These are phyloP conservation scores for Tylopilus balloui DNA, from an alignment of 768 basidiomycete genomes.

Conservation along the genomic window DNA sequence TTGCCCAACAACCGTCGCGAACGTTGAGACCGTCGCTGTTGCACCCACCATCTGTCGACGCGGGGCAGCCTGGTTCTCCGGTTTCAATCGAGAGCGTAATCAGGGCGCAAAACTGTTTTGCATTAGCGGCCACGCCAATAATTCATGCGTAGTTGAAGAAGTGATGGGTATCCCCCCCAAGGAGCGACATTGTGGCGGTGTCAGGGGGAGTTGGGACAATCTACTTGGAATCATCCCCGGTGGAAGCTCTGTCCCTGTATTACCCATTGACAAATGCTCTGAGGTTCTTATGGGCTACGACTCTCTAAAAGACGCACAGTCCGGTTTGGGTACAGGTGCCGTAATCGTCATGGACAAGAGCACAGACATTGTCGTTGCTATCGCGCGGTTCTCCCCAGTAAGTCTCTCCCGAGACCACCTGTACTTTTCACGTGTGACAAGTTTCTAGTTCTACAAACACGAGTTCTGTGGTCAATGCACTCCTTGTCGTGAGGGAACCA, in stretches of 20 bases:
- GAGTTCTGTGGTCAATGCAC: constrained; percentile 98
- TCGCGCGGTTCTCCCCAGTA: constrained; percentile 86
- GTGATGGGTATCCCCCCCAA: constrained; percentile 97
- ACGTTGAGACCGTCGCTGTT: constrained; percentile 97
- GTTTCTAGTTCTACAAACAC: constrained; percentile 86
- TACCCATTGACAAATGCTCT: constrained; percentile 77
- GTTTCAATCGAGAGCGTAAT: constrained; percentile 89
- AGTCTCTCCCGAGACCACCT: constrained; percentile 12
- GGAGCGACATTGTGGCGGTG: constrained; percentile 96
- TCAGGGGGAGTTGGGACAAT: constrained; percentile 95
- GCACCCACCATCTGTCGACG: constrained; percentile 94
- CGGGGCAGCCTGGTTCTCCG: constrained; percentile 85
- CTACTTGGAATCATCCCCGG: constrained; percentile 95
- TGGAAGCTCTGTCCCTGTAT: constrained; percentile 89
- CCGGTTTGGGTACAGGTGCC: constrained; percentile 96
- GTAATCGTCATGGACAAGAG: constrained; percentile 99
- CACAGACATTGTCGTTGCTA: constrained; percentile 91
- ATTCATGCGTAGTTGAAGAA: constrained; percentile 98
- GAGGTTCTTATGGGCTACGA: constrained; percentile 98
- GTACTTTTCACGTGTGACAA: constrained; percentile 1
- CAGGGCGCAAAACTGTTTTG: constrained; percentile 97
- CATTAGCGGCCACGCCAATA: constrained; percentile 96
- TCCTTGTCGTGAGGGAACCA: constrained; percentile 91
- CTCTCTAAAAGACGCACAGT: constrained; percentile 91
- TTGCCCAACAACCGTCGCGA: constrained; percentile 95